A percentile compares a stretch with the other conserved stretches of the same genome.
These are phyloP conservation scores for Collybiopsis confluens DNA, from an alignment of 768 basidiomycete species.

Conservation along the genomic window DNA sequence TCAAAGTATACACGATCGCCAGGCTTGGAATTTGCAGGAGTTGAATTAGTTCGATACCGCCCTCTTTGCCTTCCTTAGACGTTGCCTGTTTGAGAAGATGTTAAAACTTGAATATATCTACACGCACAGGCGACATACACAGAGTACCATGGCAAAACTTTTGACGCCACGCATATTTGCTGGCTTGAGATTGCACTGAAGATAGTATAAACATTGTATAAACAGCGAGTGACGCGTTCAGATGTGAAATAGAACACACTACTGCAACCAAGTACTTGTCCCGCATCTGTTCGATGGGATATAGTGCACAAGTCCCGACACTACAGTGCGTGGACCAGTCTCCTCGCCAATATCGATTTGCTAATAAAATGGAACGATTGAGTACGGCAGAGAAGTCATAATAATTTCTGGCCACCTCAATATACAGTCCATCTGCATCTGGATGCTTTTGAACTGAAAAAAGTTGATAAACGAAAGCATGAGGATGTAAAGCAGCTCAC, in stretches of 20 bases:
- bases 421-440: constrained; percentile 95
- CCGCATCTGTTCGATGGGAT: constrained; percentile 93
- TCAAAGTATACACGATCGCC: constrained; percentile 97
- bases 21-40: constrained; percentile 79
- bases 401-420: constrained; percentile 56
- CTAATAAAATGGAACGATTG: constrained; percentile 36
- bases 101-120: too few species aligned
- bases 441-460: constrained; percentile 93
- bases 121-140: too few species aligned
- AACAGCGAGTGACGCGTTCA: neutral
- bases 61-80: constrained; percentile 85
- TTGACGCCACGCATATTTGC: constrained; percentile 97
- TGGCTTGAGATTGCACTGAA: constrained; percentile 89
- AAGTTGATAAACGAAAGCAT: too few species aligned
- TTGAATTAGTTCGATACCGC: constrained; percentile 85
- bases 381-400: neutral
- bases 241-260: constrained; percentile 36
- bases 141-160: constrained; percentile 98
- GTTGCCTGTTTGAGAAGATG: constrained; percentile 56
- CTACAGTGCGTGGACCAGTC: constrained; percentile 90
- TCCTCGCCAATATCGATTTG: constrained; percentile 97
- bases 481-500: constrained; percentile 43
- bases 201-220: constrained; percentile 2
- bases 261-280: constrained; percentile 81
- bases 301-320: constrained; percentile 95